Percentiles rank a stretch among this genome's conserved stretches.
phyloP scores from a whole-genome alignment of 2,329 filamentous ascomycete genomes.

The Diplodia mutila region DNA sequence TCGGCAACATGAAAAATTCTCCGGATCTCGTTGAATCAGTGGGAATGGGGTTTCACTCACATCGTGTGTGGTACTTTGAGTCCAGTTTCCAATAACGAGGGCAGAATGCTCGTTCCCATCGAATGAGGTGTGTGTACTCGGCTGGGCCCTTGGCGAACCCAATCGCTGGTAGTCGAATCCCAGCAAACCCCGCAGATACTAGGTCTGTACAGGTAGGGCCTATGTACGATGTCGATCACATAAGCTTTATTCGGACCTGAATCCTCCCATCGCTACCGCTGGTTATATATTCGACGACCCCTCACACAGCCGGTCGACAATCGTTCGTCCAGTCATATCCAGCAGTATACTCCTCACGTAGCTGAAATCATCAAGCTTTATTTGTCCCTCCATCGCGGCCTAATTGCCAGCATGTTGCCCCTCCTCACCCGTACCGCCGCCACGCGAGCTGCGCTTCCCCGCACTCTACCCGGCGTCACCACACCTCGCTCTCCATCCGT shows the following conservation, averaged over 20 bases:
- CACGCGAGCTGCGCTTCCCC: constrained; percentile 3
- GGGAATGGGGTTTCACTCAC: neutral
- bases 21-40: neutral
- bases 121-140: neutral
- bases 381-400: neutral
- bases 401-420: neutral
- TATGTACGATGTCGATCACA: neutral
- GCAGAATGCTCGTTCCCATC: neutral
- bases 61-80: no score
- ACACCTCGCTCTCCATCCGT: no score
- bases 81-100: neutral
- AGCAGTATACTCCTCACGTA: neutral
- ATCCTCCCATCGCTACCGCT: neutral
- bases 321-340: neutral
- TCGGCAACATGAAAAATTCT: neutral
- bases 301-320: neutral
- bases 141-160: neutral
- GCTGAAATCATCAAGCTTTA: no score
- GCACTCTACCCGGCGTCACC: neutral
- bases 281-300: neutral
- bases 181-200: neutral
- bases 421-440: neutral
- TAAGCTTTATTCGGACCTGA: neutral
- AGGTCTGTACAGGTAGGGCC: neutral
- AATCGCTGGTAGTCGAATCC: neutral